These are phyloP conservation scores for Lentinula aciculospora DNA, from an alignment of 768 basidiomycete genomes.

Conservation along the genomic window DNA sequence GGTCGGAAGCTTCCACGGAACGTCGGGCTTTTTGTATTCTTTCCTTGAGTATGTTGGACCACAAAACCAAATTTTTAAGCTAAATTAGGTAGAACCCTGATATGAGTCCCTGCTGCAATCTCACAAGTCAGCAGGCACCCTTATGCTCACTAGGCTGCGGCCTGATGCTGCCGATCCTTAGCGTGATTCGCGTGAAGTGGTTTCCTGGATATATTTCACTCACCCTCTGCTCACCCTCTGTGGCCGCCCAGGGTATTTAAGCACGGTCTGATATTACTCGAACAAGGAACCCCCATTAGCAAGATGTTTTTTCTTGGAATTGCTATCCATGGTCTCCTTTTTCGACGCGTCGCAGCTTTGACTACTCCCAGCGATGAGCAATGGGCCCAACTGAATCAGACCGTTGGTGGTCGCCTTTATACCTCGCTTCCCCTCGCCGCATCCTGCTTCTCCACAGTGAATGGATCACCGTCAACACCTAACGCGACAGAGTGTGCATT, in stretches of 20 bases:
- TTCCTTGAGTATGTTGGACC: neutral
- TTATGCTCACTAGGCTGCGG: neutral
- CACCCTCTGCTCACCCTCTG: too few relatives aligned
- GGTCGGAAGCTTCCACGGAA: too few relatives aligned
- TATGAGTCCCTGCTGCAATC: too few relatives aligned
- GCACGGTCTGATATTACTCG: neutral
- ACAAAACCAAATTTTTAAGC: neutral
- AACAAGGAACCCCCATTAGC: neutral
- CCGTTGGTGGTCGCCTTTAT: constrained; percentile 24
- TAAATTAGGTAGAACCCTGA: neutral
- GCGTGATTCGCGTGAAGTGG: neutral
- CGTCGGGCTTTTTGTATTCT: neutral
- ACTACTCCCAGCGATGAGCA: neutral
- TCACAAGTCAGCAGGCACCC: neutral
- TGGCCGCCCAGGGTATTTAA: neutral
- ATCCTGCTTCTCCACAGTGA: constrained; percentile 25
- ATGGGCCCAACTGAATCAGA: constrained; percentile 3
- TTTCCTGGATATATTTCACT: neutral
- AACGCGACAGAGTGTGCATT: constrained; percentile 19
- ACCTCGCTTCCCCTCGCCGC: constrained; percentile 20
- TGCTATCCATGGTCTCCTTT: neutral
- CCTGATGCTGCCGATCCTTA: neutral
- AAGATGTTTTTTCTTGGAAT: neutral
- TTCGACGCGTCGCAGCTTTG: neutral
- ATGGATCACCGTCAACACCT: constrained; percentile 13